Evolutionary conservation across 1,139 yeast species (phyloP), one percentile per base, ranked within the genome.

Genomic region (Pichia sp.): DNA sequence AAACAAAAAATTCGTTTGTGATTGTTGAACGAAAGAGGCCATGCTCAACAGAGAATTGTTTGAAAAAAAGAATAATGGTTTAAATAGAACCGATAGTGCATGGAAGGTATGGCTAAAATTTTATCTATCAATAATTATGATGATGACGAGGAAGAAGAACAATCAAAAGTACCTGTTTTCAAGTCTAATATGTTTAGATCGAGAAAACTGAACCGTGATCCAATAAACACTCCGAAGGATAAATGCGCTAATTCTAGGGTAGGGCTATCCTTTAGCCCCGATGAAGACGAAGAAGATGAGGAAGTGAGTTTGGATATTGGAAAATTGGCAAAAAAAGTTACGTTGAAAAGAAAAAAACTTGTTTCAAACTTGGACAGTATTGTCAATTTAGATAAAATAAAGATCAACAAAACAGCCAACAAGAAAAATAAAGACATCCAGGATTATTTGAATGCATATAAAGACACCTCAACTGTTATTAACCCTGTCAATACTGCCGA

Each of bases 371-470:
- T 6, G 31, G 27, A 22, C n/a, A 15, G 5, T 18, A 18, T 10
- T 11, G 29, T 15, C 9, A 21, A 18, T 5, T 3, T 16, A 10
- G 20, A n/a, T 8, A 16, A 11, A 6, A 27, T 10, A 16, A 27
- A 11, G 6, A 13, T 13, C 8, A 8, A 15, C 14, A 9, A 23
- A 38, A 22, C n/a, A n/a, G n/a, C n/a, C n/a, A n/a, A n/a, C n/a
- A n/a, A n/a, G n/a, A n/a, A n/a, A n/a, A n/a, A n/a, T n/a, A 9
- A n/a, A 25, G 19, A 41, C 18, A 34, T 37, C 5, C 13, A 30
- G 23, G 35, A 33, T 22, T 41, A 41, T 18, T 30, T 41, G 11
- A 32, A 37, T 28, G 11, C 11, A 7, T 41, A 41, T 26, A 38
- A 29, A 3, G 28, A 32, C 4, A 5, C 32, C 11, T 18, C 37